phyloP scores from a whole-genome alignment of 768 basidiomycete genomes.

The Trichaptum fuscoviolaceum region DNA sequence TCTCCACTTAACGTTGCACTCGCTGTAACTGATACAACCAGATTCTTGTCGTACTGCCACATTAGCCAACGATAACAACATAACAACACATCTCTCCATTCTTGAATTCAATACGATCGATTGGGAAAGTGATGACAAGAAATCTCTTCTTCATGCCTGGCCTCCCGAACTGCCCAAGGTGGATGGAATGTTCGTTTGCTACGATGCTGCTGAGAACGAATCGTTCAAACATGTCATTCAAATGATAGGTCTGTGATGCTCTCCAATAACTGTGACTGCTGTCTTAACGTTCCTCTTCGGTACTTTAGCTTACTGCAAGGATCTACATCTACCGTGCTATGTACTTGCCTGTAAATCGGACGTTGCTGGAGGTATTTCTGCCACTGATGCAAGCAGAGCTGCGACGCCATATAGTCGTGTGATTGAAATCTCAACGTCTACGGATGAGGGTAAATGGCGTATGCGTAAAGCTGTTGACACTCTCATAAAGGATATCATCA shows the following conservation, averaged over 20 bases:
- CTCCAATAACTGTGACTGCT: neutral
- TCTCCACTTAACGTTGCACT: conserved; percentile 28
- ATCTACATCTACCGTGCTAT: conserved; percentile 56
- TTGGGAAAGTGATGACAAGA: conserved; percentile 6
- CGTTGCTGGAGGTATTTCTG: conserved; percentile 21
- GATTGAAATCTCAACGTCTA: conserved; percentile 60
- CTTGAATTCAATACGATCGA: conserved; percentile 10
- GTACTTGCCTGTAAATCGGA: conserved; percentile 90
- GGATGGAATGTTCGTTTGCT: conserved; percentile 83
- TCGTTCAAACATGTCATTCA: conserved; percentile 66
- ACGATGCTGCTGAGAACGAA: conserved; percentile 58
- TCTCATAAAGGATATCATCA: conserved; percentile 61
- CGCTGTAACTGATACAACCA: conserved; percentile 31
- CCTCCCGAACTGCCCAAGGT: conserved; percentile 53
- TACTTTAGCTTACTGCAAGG: conserved; percentile 49
- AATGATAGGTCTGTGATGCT: conserved; percentile 57
- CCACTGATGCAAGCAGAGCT: conserved; percentile 39
- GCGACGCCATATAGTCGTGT: conserved; percentile 37
- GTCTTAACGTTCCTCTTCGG: conserved; percentile 9
- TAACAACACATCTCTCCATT: conserved; percentile 21
- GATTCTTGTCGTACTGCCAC: conserved; percentile 38
- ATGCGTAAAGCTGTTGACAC: conserved; percentile 72
- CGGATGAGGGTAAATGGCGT: conserved; percentile 58
- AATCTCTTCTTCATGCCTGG: conserved; percentile 27
- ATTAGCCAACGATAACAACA: conserved; percentile 25